A percentile compares a stretch with the other conserved stretches of the same genome.
phyloP scores from a whole-genome alignment of 495 filamentous ascomycete genomes.

The Daldinia childiae region DNA sequence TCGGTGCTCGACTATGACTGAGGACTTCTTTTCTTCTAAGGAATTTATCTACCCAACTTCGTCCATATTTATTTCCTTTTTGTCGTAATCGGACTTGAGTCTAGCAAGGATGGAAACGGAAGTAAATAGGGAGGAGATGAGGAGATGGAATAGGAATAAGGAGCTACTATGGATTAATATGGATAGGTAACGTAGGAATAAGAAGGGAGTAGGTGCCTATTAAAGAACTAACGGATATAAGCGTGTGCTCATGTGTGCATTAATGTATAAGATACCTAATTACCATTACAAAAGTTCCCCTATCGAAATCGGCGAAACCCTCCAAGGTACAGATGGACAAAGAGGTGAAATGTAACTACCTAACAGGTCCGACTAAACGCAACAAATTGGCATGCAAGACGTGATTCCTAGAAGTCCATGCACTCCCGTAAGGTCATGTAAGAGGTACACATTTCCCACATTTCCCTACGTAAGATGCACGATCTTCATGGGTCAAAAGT shows the following conservation, averaged over 20 bases:
- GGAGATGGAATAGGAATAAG: neutral
- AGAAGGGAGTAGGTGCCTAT: neutral
- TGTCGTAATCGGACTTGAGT: no score
- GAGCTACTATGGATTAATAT: neutral
- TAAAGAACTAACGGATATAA: neutral
- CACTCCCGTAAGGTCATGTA: neutral
- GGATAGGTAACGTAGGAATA: neutral
- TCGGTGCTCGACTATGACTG: no score
- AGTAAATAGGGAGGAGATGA: neutral
- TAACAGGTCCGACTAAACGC: neutral
- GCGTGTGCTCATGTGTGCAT: neutral
- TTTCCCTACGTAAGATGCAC: neutral
- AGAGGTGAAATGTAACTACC: neutral
- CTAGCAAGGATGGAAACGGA: neutral
- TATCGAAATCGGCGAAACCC: neutral
- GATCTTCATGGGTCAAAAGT: neutral
- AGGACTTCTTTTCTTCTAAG: no score
- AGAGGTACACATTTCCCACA: neutral
- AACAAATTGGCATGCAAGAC: neutral
- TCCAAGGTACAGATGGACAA: neutral
- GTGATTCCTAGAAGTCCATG: neutral
- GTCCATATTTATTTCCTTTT: no score
- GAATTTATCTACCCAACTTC: no score
- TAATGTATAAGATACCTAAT: neutral
- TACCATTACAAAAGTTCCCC: neutral